Percentiles rank a stretch among this genome's conserved stretches.
These are phyloP conservation scores for Thelonectria olida DNA, from an alignment of 2,329 filamentous ascomycete genomes.

Conservation along the genomic window DNA sequence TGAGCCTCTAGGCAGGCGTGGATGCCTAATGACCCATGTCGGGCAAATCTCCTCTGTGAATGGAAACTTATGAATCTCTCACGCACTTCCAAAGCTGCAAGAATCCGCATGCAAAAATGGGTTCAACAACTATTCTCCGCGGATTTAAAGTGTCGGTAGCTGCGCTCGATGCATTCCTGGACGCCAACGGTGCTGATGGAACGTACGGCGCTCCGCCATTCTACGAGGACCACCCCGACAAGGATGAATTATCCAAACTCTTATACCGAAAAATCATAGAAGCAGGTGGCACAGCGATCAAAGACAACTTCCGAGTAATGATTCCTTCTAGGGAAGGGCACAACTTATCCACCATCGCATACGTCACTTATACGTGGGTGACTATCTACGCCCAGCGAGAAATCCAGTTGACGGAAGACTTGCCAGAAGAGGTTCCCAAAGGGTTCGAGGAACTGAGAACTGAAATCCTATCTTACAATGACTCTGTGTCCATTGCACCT, in stretches of 20 bases:
- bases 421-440: background rate
- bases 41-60: no score
- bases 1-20: no score
- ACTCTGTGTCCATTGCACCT: background rate
- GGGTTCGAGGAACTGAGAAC: background rate
- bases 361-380: constrained; percentile 1
- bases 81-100: no score
- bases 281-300: background rate
- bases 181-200: background rate
- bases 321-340: background rate
- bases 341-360: background rate
- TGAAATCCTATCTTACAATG: background rate
- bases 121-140: background rate
- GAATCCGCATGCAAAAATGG: no score
- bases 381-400: background rate
- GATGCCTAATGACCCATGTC: no score
- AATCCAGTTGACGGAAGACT: background rate
- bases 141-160: background rate
- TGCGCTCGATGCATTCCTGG: background rate
- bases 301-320: background rate
- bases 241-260: background rate
- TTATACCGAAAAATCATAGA: background rate
- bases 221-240: background rate
- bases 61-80: no score
- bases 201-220: background rate